These are phyloP conservation scores for Cladosporium phlei DNA, from an alignment of 2,329 filamentous ascomycete species.

Conservation along the genomic window DNA sequence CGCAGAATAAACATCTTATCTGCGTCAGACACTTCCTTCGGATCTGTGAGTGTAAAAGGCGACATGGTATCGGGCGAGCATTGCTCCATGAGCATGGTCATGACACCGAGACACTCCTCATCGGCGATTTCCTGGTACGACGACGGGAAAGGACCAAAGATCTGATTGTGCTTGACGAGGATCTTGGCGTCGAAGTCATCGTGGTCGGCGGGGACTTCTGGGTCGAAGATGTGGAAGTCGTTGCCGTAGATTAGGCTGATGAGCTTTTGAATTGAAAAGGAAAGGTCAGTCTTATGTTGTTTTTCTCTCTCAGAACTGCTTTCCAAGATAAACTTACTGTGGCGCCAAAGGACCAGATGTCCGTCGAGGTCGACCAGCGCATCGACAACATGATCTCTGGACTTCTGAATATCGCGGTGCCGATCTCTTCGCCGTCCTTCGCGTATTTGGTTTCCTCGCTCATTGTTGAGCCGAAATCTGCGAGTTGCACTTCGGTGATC, in stretches of 20 bases:
- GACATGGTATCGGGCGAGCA: conserved; percentile 3
- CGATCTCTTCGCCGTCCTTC: conserved; percentile 27
- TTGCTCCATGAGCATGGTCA: conserved; percentile 12
- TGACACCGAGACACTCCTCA: conserved; percentile 11
- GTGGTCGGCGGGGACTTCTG: conserved; percentile 16
- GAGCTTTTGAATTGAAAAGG: conserved; percentile 17
- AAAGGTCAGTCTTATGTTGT: neutral
- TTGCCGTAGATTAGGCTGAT: conserved; percentile 27
- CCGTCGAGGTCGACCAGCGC: conserved; percentile 33
- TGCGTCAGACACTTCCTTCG: conserved; percentile 28
- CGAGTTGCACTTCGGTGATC: conserved; percentile 33
- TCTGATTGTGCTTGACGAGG: conserved; percentile 22
- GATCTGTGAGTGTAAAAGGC: conserved; percentile 23
- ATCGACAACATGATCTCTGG: conserved; percentile 31
- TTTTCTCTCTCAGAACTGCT: no score
- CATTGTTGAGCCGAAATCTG: conserved; percentile 8
- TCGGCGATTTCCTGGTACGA: conserved; percentile 24
- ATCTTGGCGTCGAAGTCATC: conserved; percentile 26
- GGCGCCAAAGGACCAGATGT: conserved; percentile 39
- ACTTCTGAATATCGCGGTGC: conserved; percentile 35
- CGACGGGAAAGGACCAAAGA: conserved; percentile 26
- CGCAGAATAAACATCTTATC: conserved; percentile 37
- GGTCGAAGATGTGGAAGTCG: conserved; percentile 24
- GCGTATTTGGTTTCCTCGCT: conserved; percentile 18
- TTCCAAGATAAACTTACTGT: conserved; percentile 25